Conservation (phyloP, 176 grass and related monocot genomes). For the Bromus sterilis region DNA sequence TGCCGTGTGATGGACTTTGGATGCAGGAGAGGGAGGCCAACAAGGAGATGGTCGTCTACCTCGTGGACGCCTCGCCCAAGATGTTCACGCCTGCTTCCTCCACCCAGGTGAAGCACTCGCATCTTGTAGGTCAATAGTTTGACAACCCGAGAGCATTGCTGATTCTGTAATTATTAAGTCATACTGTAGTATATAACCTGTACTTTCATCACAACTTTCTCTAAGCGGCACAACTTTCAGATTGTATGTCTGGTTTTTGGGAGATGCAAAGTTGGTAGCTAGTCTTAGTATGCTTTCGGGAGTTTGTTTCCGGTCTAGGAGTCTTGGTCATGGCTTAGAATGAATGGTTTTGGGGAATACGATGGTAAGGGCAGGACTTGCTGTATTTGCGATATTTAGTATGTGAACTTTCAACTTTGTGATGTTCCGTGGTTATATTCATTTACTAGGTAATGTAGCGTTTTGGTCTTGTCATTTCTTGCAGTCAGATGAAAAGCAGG, state of each 20-base stretch:
- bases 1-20: not conserved
- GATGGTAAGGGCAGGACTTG: not conserved
- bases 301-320: not conserved
- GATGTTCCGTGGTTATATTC: not conserved
- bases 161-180: not conserved
- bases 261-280: not conserved
- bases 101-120: slow-evolving; percentile 28
- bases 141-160: not conserved
- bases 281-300: not conserved
- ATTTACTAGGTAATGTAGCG: not conserved
- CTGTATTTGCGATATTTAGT: not conserved
- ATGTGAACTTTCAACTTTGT: not conserved
- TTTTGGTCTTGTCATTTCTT: slow-evolving; percentile 10
- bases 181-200: not conserved
- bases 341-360: not conserved
- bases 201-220: not conserved
- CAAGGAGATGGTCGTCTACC: slow-evolving; percentile 84
- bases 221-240: not conserved
- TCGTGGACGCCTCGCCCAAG: slow-evolving; percentile 90
- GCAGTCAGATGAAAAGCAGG: slow-evolving; percentile 38
- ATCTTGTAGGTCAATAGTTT: not conserved
- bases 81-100: slow-evolving; percentile 56
- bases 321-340: not conserved
- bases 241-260: not conserved
- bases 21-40: slow-evolving; percentile 80